phyloP scores from a whole-genome alignment of 495 filamentous ascomycete genomes.

The Podospora anserina region DNA sequence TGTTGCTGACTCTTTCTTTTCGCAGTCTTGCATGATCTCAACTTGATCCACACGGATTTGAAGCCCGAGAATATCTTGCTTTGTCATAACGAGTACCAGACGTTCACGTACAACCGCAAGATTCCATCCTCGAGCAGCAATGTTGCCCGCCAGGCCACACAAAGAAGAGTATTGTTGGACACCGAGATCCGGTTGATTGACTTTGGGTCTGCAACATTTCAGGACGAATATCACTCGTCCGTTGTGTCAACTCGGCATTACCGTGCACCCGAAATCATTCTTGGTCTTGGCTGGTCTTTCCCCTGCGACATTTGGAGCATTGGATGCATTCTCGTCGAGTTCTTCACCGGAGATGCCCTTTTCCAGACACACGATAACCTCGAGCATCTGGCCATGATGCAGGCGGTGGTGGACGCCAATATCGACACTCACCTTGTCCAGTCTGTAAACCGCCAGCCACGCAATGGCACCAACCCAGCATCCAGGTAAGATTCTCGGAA shows the following conservation, averaged over 20 bases:
- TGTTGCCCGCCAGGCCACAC: slow-evolving; percentile 70
- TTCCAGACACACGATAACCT: slow-evolving; percentile 99
- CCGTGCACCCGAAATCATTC: slow-evolving; percentile 92
- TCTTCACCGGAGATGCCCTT: slow-evolving; percentile 94
- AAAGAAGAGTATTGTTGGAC: slow-evolving; percentile 84
- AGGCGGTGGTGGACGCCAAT: slow-evolving; percentile 70
- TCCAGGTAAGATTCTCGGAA: slow-evolving; percentile 63
- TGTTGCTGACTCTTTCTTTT: slow-evolving; percentile 28
- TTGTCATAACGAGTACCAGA: slow-evolving; percentile 85
- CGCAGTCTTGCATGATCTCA: slow-evolving; percentile 90
- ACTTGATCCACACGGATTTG: slow-evolving; percentile 95
- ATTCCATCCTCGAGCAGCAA: slow-evolving; percentile 88
- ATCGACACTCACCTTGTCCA: slow-evolving; percentile 75
- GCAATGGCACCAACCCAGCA: slow-evolving; percentile 68
- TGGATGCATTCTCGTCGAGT: slow-evolving; percentile 97
- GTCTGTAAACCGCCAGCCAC: slow-evolving; percentile 64
- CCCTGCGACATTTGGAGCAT: slow-evolving; percentile 99
- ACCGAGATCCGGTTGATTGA: slow-evolving; percentile 97
- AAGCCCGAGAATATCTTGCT: slow-evolving; percentile 98
- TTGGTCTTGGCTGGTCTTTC: slow-evolving; percentile 95
- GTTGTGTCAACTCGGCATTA: slow-evolving; percentile 97
- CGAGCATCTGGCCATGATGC: slow-evolving; percentile 99
- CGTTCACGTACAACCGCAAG: slow-evolving; percentile 91
- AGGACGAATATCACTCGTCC: slow-evolving; percentile 97
- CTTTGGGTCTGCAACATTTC: slow-evolving; percentile 96